Conservation (phyloP, 1,284 basidiomycete species). For the Violaceomyces palustris region DNA sequence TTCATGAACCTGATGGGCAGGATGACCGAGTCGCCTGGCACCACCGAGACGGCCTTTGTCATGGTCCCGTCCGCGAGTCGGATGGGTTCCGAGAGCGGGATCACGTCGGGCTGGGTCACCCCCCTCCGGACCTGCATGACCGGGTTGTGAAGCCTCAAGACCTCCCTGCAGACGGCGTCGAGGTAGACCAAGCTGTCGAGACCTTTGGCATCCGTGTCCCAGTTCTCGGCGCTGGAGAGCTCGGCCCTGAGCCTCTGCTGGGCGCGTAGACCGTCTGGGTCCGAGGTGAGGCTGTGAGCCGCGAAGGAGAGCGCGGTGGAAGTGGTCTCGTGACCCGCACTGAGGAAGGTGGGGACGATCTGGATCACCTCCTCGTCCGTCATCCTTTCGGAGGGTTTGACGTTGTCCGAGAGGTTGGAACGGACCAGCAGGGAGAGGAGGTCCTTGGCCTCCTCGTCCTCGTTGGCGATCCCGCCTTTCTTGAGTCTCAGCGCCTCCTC, state of each 20-base stretch:
- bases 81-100: slow-evolving; percentile 37
- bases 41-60: slow-evolving; percentile 29
- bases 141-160: slow-evolving; percentile 27
- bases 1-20: slow-evolving; percentile 37
- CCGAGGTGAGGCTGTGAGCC: slow-evolving; percentile 22
- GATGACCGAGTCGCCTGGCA: slow-evolving; percentile 24
- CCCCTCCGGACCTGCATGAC: slow-evolving; percentile 34
- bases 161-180: slow-evolving; percentile 41
- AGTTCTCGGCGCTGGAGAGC: slow-evolving; percentile 25
- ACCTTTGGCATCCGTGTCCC: slow-evolving; percentile 16
- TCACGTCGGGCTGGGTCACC: slow-evolving; percentile 16
- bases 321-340: slow-evolving; percentile 50
- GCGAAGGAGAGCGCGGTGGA: slow-evolving; percentile 45
- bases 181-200: slow-evolving; percentile 44
- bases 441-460: slow-evolving; percentile 29
- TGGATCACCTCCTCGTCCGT: slow-evolving; percentile 42
- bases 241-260: slow-evolving; percentile 37
- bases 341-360: slow-evolving; percentile 43
- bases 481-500: too few relatives aligned
- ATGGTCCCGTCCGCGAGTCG: slow-evolving; percentile 20
- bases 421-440: slow-evolving; percentile 44
- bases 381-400: slow-evolving; percentile 21
- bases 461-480: slow-evolving; percentile 30
- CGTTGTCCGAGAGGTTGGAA: slow-evolving; percentile 42
- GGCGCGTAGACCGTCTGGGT: slow-evolving; percentile 14